These are phyloP conservation scores for Phytopythium aichiense DNA, from an alignment of 352 stramenopile species.

Conservation along the genomic window DNA sequence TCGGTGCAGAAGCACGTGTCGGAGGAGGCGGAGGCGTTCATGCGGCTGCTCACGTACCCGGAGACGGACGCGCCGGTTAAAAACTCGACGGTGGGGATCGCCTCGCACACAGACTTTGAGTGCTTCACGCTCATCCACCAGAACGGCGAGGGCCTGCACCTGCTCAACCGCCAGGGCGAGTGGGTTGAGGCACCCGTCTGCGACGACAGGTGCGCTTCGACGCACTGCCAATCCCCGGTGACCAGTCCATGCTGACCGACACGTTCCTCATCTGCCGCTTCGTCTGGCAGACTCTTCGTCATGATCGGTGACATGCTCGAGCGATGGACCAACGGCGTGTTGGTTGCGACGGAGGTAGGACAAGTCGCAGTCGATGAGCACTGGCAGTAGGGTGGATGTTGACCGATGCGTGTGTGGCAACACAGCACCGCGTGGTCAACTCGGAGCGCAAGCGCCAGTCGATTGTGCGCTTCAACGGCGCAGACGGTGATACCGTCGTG, in stretches of 20 bases:
- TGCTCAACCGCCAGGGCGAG: conserved; percentile 46
- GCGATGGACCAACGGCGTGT: conserved; percentile 73
- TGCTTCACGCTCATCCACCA: conserved; percentile 86
- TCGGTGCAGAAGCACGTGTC: conserved; percentile 54
- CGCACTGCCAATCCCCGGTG: neutral
- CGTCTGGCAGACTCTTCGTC: conserved; percentile 36
- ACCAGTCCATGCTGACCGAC: neutral
- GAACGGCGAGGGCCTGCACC: conserved; percentile 65
- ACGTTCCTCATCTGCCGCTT: neutral
- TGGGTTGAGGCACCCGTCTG: conserved; percentile 74
- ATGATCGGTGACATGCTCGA: conserved; percentile 82
- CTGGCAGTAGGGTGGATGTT: neutral
- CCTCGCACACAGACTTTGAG: conserved; percentile 83
- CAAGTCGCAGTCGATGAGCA: neutral
- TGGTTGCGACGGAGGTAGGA: conserved; percentile 65
- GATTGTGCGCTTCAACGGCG: conserved; percentile 81
- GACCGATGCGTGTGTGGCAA: neutral
- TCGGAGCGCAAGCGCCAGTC: conserved; percentile 71
- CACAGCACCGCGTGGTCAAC: conserved; percentile 75
- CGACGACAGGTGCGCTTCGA: conserved; percentile 41
- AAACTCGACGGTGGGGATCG: conserved; percentile 70
- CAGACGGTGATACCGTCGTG: conserved; percentile 66
- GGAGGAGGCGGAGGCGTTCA: conserved; percentile 70
- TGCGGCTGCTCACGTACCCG: conserved; percentile 74
- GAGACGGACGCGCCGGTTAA: conserved; percentile 37